Conservation (phyloP, 352 stramenopile species). For the Phytophthora cryptogea region DNA sequence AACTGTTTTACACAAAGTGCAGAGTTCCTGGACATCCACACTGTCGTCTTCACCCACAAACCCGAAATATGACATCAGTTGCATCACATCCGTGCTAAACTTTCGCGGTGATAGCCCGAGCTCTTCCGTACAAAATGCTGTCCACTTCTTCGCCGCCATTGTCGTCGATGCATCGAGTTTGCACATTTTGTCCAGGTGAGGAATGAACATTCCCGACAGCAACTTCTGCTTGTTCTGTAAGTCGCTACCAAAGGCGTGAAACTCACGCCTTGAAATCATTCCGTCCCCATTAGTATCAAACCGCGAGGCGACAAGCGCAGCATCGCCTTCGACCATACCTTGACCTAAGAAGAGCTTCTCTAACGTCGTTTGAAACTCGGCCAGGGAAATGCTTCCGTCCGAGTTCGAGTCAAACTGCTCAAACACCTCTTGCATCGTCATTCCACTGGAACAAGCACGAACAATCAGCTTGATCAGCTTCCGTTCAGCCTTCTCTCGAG, state of each 20-base stretch:
- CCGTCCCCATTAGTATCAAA: slow-evolving; percentile 71
- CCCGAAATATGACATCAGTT: slow-evolving; percentile 36
- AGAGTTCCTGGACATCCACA: slow-evolving; percentile 38
- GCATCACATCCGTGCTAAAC: slow-evolving; percentile 18
- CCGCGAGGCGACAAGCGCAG: slow-evolving; percentile 37
- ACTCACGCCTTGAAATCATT: slow-evolving; percentile 59
- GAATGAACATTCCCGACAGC: slow-evolving; percentile 29
- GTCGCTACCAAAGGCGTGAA: slow-evolving; percentile 57
- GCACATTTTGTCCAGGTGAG: slow-evolving; percentile 27
- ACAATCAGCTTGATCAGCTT: slow-evolving; percentile 71
- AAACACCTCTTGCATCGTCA: slow-evolving; percentile 70
- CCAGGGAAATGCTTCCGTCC: slow-evolving; percentile 57
- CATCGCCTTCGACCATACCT: slow-evolving; percentile 44
- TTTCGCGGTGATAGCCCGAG: slow-evolving; percentile 32
- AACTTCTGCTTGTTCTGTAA: slow-evolving; percentile 41
- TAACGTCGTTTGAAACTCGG: slow-evolving; percentile 63
- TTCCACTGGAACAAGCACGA: slow-evolving; percentile 47
- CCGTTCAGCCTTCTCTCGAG: slow-evolving; percentile 38
- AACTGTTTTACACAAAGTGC: slow-evolving; percentile 25
- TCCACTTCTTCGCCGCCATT: slow-evolving; percentile 37
- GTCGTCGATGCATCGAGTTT: slow-evolving; percentile 12
- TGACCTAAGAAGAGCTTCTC: slow-evolving; percentile 51
- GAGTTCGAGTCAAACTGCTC: slow-evolving; percentile 72
- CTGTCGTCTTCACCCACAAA: slow-evolving; percentile 28
- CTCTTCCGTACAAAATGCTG: slow-evolving; percentile 34